Percentiles rank a stretch among this genome's conserved stretches.
Conservation (phyloP, 306 rosid species). For the Cicer yamashitae region DNA sequence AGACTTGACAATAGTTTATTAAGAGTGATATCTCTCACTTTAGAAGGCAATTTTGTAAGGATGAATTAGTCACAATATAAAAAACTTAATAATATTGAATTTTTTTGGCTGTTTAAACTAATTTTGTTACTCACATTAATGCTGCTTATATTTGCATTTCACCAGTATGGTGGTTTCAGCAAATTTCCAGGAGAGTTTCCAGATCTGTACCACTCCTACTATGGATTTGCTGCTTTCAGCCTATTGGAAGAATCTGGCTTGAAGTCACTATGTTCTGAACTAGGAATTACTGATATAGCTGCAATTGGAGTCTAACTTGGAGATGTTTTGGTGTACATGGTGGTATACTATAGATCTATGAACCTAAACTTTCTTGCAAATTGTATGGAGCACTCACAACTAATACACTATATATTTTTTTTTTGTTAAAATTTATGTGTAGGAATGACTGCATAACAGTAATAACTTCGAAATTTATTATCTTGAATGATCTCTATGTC, state of each 20-base stretch:
- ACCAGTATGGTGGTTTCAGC: slow-evolving; percentile 90
- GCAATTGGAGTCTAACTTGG: slow-evolving; percentile 52
- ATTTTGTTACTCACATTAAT: slow-evolving; percentile 36
- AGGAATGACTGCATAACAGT: neutral
- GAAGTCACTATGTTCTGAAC: slow-evolving; percentile 64
- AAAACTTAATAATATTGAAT: neutral
- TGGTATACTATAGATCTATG: slow-evolving; percentile 5
- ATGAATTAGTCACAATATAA: too few species aligned
- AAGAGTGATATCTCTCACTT: too few species aligned
- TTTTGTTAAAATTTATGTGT: neutral
- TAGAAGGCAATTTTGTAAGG: too few species aligned
- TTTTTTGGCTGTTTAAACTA: slow-evolving; percentile 2
- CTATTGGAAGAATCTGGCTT: slow-evolving; percentile 74
- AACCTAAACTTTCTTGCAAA: slow-evolving; percentile 17
- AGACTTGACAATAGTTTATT: too few species aligned
- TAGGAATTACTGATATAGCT: slow-evolving; percentile 68
- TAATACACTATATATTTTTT: slow-evolving; percentile 2
- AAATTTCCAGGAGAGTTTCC: slow-evolving; percentile 75
- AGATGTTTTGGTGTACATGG: neutral
- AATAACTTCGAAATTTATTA: too few species aligned
- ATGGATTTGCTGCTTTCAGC: slow-evolving; percentile 87
- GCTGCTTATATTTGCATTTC: slow-evolving; percentile 44
- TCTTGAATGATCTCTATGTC: too few species aligned
- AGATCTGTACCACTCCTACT: slow-evolving; percentile 84
- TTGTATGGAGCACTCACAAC: slow-evolving; percentile 3